Conservation (phyloP, 2,329 filamentous ascomycete genomes). For the Aurifilum marmelostoma region DNA sequence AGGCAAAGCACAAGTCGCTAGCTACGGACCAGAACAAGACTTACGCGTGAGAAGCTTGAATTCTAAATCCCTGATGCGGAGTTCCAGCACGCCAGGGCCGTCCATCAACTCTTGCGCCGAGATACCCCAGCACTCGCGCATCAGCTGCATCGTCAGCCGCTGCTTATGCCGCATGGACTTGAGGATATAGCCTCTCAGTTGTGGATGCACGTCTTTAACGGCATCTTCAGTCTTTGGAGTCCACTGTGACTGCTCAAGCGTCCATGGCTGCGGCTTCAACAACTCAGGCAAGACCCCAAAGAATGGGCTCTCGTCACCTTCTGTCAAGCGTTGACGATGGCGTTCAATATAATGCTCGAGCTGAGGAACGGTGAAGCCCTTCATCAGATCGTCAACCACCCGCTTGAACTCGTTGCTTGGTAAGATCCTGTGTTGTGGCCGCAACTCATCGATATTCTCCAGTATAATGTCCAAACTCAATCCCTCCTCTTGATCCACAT, state of each 20-base stretch:
- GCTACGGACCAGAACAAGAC: slow-evolving; percentile 31
- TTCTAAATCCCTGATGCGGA: slow-evolving; percentile 45
- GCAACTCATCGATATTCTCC: slow-evolving; percentile 53
- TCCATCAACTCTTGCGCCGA: slow-evolving; percentile 49
- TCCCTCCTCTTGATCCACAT: slow-evolving; percentile 33
- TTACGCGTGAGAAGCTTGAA: slow-evolving; percentile 52
- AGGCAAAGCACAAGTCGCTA: neutral
- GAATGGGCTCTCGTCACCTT: slow-evolving; percentile 21
- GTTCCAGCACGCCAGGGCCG: slow-evolving; percentile 44
- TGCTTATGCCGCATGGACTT: slow-evolving; percentile 43
- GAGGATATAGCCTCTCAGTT: slow-evolving; percentile 38
- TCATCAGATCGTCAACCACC: slow-evolving; percentile 43
- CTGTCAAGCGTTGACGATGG: slow-evolving; percentile 8
- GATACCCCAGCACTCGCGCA: slow-evolving; percentile 56
- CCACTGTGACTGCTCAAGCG: slow-evolving; percentile 48
- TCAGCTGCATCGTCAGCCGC: slow-evolving; percentile 45
- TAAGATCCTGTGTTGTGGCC: slow-evolving; percentile 47
- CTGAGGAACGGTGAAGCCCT: slow-evolving; percentile 53
- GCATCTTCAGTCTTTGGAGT: slow-evolving; percentile 37
- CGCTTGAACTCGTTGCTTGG: slow-evolving; percentile 45
- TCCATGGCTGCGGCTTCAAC: slow-evolving; percentile 41
- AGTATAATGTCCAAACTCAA: slow-evolving; percentile 41
- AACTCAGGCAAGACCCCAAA: neutral
- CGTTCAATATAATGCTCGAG: slow-evolving; percentile 45
- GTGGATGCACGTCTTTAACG: slow-evolving; percentile 29